Base-by-base conservation (phyloP, 768 basidiomycete species). In the Agaricus subrufescens region DNA sequence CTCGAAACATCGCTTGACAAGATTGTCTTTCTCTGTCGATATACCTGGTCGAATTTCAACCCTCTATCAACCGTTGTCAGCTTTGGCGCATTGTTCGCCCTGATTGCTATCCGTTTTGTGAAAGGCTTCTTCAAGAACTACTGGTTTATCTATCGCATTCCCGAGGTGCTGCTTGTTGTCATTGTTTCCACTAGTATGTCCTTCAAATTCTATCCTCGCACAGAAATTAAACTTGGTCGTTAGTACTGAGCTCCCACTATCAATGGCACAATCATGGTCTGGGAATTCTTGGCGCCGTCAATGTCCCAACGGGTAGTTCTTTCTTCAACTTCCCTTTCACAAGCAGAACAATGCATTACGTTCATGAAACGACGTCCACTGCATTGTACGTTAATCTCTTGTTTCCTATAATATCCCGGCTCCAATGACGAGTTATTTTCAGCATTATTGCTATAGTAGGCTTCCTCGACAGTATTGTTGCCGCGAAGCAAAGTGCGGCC, bases 391-490 rank as follows among this genome's bases (percentile, higher is more conserved):
- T 47, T 30, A n/a, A 12, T 50, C 15, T 34, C 44, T 14, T 29
- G 31, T n/a, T 29, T 14, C 45, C 15, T 42, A 39, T 7, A 43
- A 40, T 47, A 11, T 6, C 31, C 55, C 19, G 29, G 38, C 29
- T 50, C 26, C 19, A 19, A 19, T 19, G 19, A 46, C 11, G 14
- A 42, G 14, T 46, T 6, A 34, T 34, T 46, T 37, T 19, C 61
- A 91, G 89, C 31, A 67, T 94, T 51, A 87, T 91, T 49, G 82
- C 89, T 0, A 79, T 96, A 40, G 80, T 93, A 23, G 97, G 97
- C 1, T 97, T 95, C 68, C 74, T 99, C 58, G 96, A 99, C 67
- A 92, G 89, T 58, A 94, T 97, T 59, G 93, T 94, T 2, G 91
- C 94, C 0, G 96, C 96, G 2, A 97, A 98, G 65, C 94, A 98